A percentile compares a stretch with the other conserved stretches of the same genome.
These are phyloP conservation scores for Symbiotaphrina buchneri DNA, from an alignment of 495 filamentous ascomycete species.

Conservation along the genomic window DNA sequence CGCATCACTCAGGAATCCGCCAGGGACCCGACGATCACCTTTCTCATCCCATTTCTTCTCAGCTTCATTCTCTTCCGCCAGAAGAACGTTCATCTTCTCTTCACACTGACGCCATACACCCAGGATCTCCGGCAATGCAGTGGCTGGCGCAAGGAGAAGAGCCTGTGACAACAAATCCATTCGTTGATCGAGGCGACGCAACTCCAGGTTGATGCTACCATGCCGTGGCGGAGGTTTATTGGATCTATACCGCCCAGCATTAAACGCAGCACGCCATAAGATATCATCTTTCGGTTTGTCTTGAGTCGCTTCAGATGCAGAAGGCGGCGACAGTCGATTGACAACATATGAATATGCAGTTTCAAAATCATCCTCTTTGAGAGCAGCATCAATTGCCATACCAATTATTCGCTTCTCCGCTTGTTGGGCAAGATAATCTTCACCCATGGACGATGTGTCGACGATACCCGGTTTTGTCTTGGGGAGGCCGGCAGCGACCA, in stretches of 20 bases:
- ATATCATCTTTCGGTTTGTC: slow-evolving; percentile 38
- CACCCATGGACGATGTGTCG: slow-evolving; percentile 1
- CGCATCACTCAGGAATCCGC: slow-evolving; percentile 26
- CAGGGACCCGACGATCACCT: slow-evolving; percentile 42
- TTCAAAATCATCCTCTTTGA: slow-evolving; percentile 78
- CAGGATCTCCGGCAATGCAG: slow-evolving; percentile 65
- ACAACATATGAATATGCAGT: slow-evolving; percentile 93
- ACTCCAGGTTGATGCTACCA: slow-evolving; percentile 25
- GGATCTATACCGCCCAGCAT: slow-evolving; percentile 56
- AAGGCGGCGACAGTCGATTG: slow-evolving; percentile 23
- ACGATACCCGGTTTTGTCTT: slow-evolving; percentile 9
- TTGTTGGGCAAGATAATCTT: slow-evolving; percentile 4
- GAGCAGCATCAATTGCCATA: slow-evolving; percentile 75
- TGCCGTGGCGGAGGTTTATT: slow-evolving; percentile 26
- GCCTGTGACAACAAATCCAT: slow-evolving; percentile 81
- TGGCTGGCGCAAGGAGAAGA: slow-evolving; percentile 55
- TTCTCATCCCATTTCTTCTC: slow-evolving; percentile 50
- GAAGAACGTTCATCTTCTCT: slow-evolving; percentile 50
- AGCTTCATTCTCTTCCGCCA: slow-evolving; percentile 47
- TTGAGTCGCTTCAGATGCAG: slow-evolving; percentile 4
- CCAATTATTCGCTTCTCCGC: slow-evolving; percentile 51
- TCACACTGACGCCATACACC: slow-evolving; percentile 71
- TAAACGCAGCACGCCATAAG: slow-evolving; percentile 81
- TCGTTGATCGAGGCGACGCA: slow-evolving; percentile 54
- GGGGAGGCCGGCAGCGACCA: slow-evolving; percentile 47